Evolutionary conservation across 164 flowering plant species (phyloP), one percentile per base, ranked within the genome.

Genomic region (Saururus chinensis): DNA sequence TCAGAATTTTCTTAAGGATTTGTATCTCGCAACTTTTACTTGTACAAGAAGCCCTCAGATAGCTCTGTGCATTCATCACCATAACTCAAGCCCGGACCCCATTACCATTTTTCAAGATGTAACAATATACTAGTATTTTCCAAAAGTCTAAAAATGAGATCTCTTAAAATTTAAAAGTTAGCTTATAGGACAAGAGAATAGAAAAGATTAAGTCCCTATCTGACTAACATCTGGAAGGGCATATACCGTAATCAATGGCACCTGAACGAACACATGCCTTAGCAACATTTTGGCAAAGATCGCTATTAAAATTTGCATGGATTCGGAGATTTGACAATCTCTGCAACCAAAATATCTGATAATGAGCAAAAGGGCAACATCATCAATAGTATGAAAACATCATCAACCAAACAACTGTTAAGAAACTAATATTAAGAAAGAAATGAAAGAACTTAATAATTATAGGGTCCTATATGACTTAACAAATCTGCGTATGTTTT

Each of bases 281-380:
- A 4, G 93, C 65, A 65, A 95, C 78, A 76, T 79, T 84, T 65
- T 72, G 74, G 73, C 99, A 91, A 30, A 91, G 88, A 66, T 83
- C 73, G 64, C 70, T 62, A 72, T 88, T 88, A 35, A 84, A 91
- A 72, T 88, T 82, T 41, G 71, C 75, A 74, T 77, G 81, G 68
- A 91, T 90, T 21, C 87, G 89, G 68, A 91, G 97, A 78, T 89
- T 85, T 9, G 96, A 84, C 40, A 88, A 68, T 68, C 97, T 80
- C 99, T 95, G 88, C 77, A 83, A 64, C 40, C 53, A 68, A 73
- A 69, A 63, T 37, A 55, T 13, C 14, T 58, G 14, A 57, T 26
- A 45, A 24, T 19, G 40, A 53, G 48, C 60, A 30, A 1, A 8
- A 10, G 4, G 0, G 35, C 10, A 48, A 40, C 14, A 20, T 25